These are phyloP conservation scores for Aspergillus phoenicis DNA, from an alignment of 2,329 filamentous ascomycete species.

Conservation along the genomic window DNA sequence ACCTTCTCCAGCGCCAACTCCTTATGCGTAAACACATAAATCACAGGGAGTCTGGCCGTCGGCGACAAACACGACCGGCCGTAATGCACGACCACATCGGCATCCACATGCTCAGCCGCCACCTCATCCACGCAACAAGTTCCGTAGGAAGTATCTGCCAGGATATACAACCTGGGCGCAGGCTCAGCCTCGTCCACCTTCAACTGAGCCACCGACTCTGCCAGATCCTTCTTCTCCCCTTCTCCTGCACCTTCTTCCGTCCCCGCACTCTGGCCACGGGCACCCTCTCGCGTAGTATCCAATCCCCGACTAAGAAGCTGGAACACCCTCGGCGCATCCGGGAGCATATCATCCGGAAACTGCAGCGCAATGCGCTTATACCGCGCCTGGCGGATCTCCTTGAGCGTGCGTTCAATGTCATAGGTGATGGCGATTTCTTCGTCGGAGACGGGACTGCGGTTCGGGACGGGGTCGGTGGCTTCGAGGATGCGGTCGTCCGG, in stretches of 20 bases:
- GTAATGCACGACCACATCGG: conserved; percentile 92
- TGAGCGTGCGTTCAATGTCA: conserved; percentile 78
- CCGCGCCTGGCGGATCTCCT: conserved; percentile 70
- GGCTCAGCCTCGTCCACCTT: conserved; percentile 28
- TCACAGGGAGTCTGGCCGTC: conserved; percentile 80
- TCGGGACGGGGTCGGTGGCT: conserved; percentile 49
- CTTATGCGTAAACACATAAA: conserved; percentile 85
- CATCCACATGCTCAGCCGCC: conserved; percentile 88
- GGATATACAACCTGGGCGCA: conserved; percentile 67
- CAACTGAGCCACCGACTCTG: conserved; percentile 32
- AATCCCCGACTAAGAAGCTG: conserved; percentile 63
- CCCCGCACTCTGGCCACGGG: conserved; percentile 13
- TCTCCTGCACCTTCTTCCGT: conserved; percentile 6
- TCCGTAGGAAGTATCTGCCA: conserved; percentile 95
- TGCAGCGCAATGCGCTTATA: conserved; percentile 86
- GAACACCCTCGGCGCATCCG: conserved; percentile 79
- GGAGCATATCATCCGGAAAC: conserved; percentile 90
- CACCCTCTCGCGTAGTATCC: conserved; percentile 27
- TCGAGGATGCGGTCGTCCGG: conserved; percentile 64
- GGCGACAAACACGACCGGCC: conserved; percentile 90
- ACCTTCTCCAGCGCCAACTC: conserved; percentile 65
- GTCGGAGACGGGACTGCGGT: conserved; percentile 53
- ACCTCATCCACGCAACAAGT: conserved; percentile 97
- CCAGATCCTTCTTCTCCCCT: conserved; percentile 20
- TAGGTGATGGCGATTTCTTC: conserved; percentile 76